Conservation (phyloP, 139 green algal species). For the Chlorella sp. region DNA sequence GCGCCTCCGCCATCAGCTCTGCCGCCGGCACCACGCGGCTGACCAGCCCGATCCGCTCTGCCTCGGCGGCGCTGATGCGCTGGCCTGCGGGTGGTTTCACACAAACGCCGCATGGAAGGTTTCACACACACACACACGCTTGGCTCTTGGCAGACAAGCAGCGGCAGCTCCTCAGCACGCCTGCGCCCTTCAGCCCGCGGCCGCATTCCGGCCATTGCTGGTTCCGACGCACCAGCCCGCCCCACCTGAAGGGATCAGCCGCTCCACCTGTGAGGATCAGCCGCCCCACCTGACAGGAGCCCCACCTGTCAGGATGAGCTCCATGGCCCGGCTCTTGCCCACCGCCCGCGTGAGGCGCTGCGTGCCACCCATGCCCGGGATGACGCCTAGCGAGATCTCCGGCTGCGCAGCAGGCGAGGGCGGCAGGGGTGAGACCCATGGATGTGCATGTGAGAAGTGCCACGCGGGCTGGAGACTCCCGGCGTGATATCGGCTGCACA, state of each 20-base stretch:
- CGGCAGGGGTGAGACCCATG: too few species aligned
- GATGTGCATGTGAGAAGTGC: neutral
- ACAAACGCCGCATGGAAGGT: too few species aligned
- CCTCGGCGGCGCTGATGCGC: slow-evolving; percentile 56
- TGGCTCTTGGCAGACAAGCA: too few species aligned
- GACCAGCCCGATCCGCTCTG: slow-evolving; percentile 54
- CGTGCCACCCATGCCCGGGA: slow-evolving; percentile 81
- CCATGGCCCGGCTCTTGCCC: slow-evolving; percentile 76
- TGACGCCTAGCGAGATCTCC: slow-evolving; percentile 71
- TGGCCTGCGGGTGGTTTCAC: neutral
- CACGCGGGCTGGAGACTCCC: neutral
- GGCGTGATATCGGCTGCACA: neutral
- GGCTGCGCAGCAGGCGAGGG: slow-evolving; percentile 50
- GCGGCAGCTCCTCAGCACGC: too few species aligned
- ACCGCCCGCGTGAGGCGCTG: slow-evolving; percentile 71
- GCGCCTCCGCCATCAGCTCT: slow-evolving; percentile 55
- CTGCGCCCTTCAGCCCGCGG: too few species aligned
- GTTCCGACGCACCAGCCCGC: too few species aligned
- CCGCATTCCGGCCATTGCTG: too few species aligned
- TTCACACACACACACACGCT: too few species aligned
- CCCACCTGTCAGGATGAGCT: slow-evolving; percentile 71
- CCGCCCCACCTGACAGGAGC: neutral
- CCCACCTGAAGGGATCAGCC: too few species aligned
- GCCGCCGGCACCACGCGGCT: slow-evolving; percentile 55
- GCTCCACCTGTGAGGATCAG: neutral